These are phyloP conservation scores for Cardamine occulta DNA, from an alignment of 345 rosid genomes.

Conservation along the genomic window DNA sequence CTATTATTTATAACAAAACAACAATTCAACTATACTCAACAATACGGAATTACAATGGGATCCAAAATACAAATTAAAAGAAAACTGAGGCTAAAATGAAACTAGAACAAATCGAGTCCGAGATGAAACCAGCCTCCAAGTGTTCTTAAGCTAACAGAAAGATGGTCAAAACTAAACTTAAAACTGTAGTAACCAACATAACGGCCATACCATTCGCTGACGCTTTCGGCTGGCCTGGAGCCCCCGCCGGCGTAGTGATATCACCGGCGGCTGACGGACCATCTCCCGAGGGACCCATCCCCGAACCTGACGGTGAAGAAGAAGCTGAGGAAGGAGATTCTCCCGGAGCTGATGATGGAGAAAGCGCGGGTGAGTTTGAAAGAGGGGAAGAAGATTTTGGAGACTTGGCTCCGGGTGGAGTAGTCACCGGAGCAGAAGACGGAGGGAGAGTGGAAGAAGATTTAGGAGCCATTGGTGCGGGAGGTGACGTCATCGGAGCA, in stretches of 20 bases:
- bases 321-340: slow-evolving; percentile 14
- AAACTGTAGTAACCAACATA: slow-evolving; percentile 25
- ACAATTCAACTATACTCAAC: slow-evolving; percentile 34
- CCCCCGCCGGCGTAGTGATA: slow-evolving; percentile 26
- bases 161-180: slow-evolving; percentile 27
- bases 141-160: slow-evolving; percentile 27
- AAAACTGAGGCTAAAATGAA: slow-evolving; percentile 14
- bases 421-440: not conserved
- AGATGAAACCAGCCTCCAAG: slow-evolving; percentile 25
- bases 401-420: not conserved
- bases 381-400: slow-evolving; percentile 28
- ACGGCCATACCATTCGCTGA: slow-evolving; percentile 33
- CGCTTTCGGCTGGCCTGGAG: slow-evolving; percentile 27
- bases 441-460: slow-evolving; percentile 28
- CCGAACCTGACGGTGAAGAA: slow-evolving; percentile 21
- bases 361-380: slow-evolving; percentile 20
- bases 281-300: slow-evolving; percentile 20
- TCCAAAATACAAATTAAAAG: slow-evolving; percentile 4
- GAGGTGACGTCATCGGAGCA: slow-evolving; percentile 25
- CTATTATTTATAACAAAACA: slow-evolving; percentile 33
- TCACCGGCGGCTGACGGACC: slow-evolving; percentile 34
- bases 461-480: slow-evolving; percentile 36
- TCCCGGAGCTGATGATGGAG: slow-evolving; percentile 28
- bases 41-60: slow-evolving; percentile 22
- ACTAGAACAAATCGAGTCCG: slow-evolving; percentile 29